Evolutionary conservation across 2,329 filamentous ascomycete genomes (phyloP), one percentile per base, ranked within the genome.

Genomic region (Aspergillus tamarii): DNA sequence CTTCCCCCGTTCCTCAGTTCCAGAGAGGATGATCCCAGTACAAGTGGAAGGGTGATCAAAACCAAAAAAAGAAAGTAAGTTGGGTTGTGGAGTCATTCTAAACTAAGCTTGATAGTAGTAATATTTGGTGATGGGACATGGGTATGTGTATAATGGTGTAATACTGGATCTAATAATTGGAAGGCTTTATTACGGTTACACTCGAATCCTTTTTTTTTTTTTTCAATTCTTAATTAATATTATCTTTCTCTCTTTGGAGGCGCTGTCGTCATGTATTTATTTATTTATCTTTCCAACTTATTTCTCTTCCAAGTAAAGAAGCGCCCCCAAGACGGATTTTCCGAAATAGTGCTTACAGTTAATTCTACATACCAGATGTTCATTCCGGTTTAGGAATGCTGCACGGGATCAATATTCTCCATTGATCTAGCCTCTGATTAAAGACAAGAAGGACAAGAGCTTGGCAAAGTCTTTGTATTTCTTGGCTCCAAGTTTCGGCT

Each of bases 381-480:
- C 61, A 62, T 59, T 62, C 61, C 56, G 16, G 28, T 72, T 72
- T 71, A 72, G 71, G 69, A 59, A 64, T 59, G 66, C 66, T 65
- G 62, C 57, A 66, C 63, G 65, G 58, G 66, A 68, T 68, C 61
- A 67, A 54, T 54, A 54, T 54, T 54, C 52, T 54, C 30, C 32
- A 36, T 54, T 39, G 52, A 54, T 54, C 52, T 54, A 36, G 52
- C 52, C 52, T 54, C 32, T 61, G 64, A 67, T 70, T 67, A 59
- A 61, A 50, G 45, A 64, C 43, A 57, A 67, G 66, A 69, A 66
- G 61, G 63, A 69, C 68, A 41, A 65, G 70, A 72, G 72, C 66
- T 72, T 72, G 71, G 70, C 60, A 46, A 34, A 57, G 60, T 45
- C 54, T 48, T 59, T 59, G 45, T 52, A 50, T 46, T 54, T 60